Percentiles rank a stretch among this genome's conserved stretches.
These are phyloP conservation scores for Saccharomyces hybrid DNA, from an alignment of 1,139 yeast genomes.

Conservation along the genomic window DNA sequence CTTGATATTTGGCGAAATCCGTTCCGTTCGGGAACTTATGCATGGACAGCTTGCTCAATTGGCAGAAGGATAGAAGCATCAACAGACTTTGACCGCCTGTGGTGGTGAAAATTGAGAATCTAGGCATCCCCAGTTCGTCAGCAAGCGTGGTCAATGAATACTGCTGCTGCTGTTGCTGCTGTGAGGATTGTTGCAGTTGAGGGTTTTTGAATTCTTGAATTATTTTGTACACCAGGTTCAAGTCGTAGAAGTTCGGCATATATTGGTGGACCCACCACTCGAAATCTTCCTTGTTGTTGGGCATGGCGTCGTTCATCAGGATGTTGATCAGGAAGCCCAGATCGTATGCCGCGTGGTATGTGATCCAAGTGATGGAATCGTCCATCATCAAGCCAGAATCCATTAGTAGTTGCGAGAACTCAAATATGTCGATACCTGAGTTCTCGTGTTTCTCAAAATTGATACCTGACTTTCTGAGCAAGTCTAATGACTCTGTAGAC, in stretches of 20 bases:
- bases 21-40: constrained; percentile 31
- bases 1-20: constrained; percentile 39
- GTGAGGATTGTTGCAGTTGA: constrained; percentile 19
- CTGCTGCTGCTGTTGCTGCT: constrained; percentile 18
- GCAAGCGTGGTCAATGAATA: constrained; percentile 36
- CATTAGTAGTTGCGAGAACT: constrained; percentile 77
- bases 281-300: constrained; percentile 75
- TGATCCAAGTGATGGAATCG: constrained; percentile 72
- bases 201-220: constrained; percentile 31
- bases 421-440: constrained; percentile 71
- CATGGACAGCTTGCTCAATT: constrained; percentile 38
- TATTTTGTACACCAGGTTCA: constrained; percentile 67
- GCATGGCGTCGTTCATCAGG: constrained; percentile 69
- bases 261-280: constrained; percentile 61
- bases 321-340: constrained; percentile 81
- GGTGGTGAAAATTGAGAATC: constrained; percentile 44
- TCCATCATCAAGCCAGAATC: constrained; percentile 82
- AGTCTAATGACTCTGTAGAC: constrained; percentile 66
- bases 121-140: constrained; percentile 51
- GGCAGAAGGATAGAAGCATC: constrained; percentile 53
- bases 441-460: constrained; percentile 70
- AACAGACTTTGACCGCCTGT: constrained; percentile 44
- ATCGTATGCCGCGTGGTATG: constrained; percentile 93
- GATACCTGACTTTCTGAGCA: constrained; percentile 73
- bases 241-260: constrained; percentile 80